These are phyloP conservation scores for Fusarium dlaminii DNA, from an alignment of 2,329 filamentous ascomycete genomes.

Conservation along the genomic window DNA sequence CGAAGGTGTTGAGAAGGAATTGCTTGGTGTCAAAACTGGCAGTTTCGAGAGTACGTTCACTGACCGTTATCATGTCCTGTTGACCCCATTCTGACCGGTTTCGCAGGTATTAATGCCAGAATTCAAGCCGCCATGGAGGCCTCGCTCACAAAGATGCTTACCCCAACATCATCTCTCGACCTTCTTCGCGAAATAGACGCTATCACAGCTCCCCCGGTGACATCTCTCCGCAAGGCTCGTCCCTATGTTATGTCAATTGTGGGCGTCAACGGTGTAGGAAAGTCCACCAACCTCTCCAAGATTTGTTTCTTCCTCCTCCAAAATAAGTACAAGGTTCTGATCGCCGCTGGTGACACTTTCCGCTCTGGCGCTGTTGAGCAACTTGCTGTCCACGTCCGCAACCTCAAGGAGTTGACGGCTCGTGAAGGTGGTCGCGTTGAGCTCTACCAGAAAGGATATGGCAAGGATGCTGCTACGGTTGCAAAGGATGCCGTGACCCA, in stretches of 20 bases:
- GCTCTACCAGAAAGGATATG: constrained; percentile 96
- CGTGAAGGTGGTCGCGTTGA: constrained; percentile 88
- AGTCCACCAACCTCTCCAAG: constrained; percentile 97
- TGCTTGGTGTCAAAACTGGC: constrained; percentile 89
- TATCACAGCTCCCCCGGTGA: constrained; percentile 72
- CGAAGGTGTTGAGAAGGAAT: constrained; percentile 88
- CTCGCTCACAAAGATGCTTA: constrained; percentile 93
- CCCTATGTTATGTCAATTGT: constrained; percentile 99
- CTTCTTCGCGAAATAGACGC: constrained; percentile 91
- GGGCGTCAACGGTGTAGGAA: constrained; percentile 97
- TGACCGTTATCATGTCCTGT: neutral
- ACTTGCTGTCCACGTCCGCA: constrained; percentile 92
- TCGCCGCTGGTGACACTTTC: constrained; percentile 96
- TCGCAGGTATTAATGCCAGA: constrained; percentile 76
- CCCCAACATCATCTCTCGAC: constrained; percentile 92
- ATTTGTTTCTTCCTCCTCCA: constrained; percentile 98
- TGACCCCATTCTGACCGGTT: constrained; percentile 27
- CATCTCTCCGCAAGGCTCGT: constrained; percentile 71
- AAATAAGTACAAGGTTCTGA: constrained; percentile 94
- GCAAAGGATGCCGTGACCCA: constrained; percentile 92
- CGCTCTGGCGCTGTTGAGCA: constrained; percentile 97
- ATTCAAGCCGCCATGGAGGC: constrained; percentile 90
- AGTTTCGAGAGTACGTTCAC: constrained; percentile 78
- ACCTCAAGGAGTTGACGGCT: constrained; percentile 86
- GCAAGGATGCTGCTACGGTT: constrained; percentile 95